phyloP scores from a whole-genome alignment of 257 asterid genomes.

The Rubia yunnanensis region DNA sequence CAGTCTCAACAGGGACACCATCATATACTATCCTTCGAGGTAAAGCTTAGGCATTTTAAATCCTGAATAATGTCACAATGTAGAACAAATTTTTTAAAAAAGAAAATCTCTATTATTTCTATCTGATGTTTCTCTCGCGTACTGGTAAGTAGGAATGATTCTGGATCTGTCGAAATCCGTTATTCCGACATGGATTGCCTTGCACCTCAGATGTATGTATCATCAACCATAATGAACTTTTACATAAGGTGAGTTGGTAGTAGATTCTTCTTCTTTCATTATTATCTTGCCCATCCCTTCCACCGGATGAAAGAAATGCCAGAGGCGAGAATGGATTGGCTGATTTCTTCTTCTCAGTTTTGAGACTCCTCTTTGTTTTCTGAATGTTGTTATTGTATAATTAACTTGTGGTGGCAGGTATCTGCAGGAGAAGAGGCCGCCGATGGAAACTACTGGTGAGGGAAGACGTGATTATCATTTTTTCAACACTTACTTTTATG shows the following conservation, averaged over 20 bases:
- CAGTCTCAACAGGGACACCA: constrained; percentile 37
- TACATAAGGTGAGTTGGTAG: constrained; percentile 63
- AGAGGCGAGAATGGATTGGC: not conserved
- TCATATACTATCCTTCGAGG: constrained; percentile 86
- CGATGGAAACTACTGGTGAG: constrained; percentile 22
- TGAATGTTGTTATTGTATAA: not conserved
- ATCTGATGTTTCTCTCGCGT: constrained; percentile 18
- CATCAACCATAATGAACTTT: constrained; percentile 84
- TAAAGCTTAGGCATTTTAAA: constrained; percentile 18
- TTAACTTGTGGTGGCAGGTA: constrained; percentile 35
- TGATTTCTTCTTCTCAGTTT: not conserved
- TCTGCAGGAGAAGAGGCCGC: constrained; percentile 68
- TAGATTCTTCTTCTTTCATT: not conserved
- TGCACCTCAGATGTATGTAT: constrained; percentile 66
- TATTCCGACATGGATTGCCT: constrained; percentile 67
- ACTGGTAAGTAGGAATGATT: constrained; percentile 58
- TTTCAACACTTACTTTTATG: constrained; percentile 81
- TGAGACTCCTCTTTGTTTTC: not conserved
- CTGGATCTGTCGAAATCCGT: constrained; percentile 58
- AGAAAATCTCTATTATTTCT: not conserved
- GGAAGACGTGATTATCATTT: constrained; percentile 43
- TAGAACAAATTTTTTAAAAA: not conserved
- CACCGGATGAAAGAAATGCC: not conserved
- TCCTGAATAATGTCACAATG: not conserved
- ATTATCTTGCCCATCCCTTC: not conserved